Base-by-base conservation (phyloP, 768 basidiomycete genomes). In the Pisolithus microcarpus region DNA sequence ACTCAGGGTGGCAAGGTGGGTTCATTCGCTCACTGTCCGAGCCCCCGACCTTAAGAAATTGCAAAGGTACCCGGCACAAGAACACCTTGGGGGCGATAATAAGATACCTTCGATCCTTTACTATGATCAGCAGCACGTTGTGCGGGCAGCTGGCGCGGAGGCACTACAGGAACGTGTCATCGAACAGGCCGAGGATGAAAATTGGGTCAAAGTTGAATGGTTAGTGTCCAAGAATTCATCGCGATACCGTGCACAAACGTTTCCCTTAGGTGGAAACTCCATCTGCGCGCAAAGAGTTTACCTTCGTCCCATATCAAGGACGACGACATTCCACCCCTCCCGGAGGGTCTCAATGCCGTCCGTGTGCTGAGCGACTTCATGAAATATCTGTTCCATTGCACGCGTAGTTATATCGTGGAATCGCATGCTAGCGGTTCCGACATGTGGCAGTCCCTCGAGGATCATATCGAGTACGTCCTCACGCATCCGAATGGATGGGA, bases 91-190 rank as follows among this genome's bases (percentile, higher is more conserved):
- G 3, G 72, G 74, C 5, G 72, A 76, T 48, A 71, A 67, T 21
- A 79, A 77, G 52, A 75, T 79, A 38, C 77, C 75, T 0, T 74
- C 75, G 0, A 62, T 76, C 30, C 50, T 79, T 13, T 74, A 73
- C 51, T 79, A 79, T 52, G 76, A 77, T 50, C 48, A 54, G 8
- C 52, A 64, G n/a, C 76, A 75, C 2, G 34, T 37, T 0, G 62
- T 72, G 3, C 66, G 58, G 36, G 78, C 76, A 0, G 61, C 71
- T 5, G 78, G 78, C 0, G 75, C 74, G 1, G 76, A 76, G 51
- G 69, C 75, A 0, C 19, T 56, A 11, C 61, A 67, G 15, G 65
- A 69, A 28, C 62, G 65, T 10, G 58, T 70, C 23, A 58, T 70
- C 18, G 70, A 70, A 4, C 53, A 61, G 43, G 75, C 74, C 1